Percentiles rank a stretch among this genome's conserved stretches.
Evolutionary conservation across 768 basidiomycete genomes (phyloP).

Genomic region (Tricholomella constricta): DNA sequence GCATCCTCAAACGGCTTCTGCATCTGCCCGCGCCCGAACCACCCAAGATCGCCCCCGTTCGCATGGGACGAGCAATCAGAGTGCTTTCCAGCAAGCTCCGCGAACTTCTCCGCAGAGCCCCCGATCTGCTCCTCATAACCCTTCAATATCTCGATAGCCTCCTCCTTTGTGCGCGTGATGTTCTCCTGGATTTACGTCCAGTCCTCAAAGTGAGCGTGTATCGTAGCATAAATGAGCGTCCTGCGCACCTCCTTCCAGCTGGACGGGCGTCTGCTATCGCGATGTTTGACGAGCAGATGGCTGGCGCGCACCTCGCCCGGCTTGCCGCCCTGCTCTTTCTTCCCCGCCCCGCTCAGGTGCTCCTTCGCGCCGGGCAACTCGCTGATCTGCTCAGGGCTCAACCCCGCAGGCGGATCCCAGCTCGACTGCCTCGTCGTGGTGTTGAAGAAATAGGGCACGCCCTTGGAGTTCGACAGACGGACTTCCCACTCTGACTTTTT

Average conservation of each 20-base stretch:
- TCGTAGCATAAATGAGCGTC: neutral
- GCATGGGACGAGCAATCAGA: constrained; percentile 91
- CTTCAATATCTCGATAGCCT: constrained; percentile 81
- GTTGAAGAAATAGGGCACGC: constrained; percentile 90
- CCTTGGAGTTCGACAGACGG: constrained; percentile 77
- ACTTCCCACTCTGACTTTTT: constrained; percentile 70
- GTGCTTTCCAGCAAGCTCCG: constrained; percentile 68
- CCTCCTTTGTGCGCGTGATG: constrained; percentile 86
- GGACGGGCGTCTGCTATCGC: constrained; percentile 71
- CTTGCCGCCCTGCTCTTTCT: constrained; percentile 16
- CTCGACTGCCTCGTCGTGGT: constrained; percentile 62
- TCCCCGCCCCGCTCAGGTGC: constrained; percentile 29
- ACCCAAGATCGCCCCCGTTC: constrained; percentile 84
- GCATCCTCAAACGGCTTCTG: constrained; percentile 97
- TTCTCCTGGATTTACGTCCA: constrained; percentile 47
- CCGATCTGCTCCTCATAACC: constrained; percentile 65
- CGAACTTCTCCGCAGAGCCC: constrained; percentile 63
- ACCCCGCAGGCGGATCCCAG: constrained; percentile 74
- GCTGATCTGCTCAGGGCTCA: constrained; percentile 62
- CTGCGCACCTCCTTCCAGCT: constrained; percentile 81
- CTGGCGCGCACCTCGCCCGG: constrained; percentile 82
- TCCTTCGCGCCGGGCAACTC: constrained; percentile 70
- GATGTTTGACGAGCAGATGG: constrained; percentile 93
- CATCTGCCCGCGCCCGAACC: constrained; percentile 88
- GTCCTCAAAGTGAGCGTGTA: constrained; percentile 1